phyloP scores from a whole-genome alignment of 2,329 filamentous ascomycete species.

The Exophiala dermatitidis region DNA sequence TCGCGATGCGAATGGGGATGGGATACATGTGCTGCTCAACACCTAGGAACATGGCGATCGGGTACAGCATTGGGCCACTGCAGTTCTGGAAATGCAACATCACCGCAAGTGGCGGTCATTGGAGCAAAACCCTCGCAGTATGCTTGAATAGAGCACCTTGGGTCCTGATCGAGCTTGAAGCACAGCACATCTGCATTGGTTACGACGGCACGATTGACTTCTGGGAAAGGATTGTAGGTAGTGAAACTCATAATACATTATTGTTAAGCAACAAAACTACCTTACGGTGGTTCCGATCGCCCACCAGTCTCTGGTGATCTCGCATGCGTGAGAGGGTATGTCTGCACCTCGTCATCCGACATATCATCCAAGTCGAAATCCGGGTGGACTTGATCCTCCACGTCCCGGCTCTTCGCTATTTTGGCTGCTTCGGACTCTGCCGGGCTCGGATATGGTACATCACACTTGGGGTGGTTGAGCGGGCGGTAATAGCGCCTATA shows the following conservation, averaged over 20 bases:
- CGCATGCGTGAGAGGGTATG: conserved; percentile 17
- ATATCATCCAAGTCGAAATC: conserved; percentile 24
- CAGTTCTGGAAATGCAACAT: too few relatives aligned
- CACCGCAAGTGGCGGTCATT: too few relatives aligned
- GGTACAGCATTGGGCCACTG: too few relatives aligned
- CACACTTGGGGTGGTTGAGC: conserved; percentile 45
- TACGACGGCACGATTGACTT: too few relatives aligned
- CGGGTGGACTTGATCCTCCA: conserved; percentile 20
- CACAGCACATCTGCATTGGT: too few relatives aligned
- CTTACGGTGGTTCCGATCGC: conserved; percentile 9
- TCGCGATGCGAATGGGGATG: too few relatives aligned
- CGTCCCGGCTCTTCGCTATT: conserved; percentile 9
- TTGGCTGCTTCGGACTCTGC: conserved; percentile 14
- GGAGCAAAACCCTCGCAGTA: too few relatives aligned
- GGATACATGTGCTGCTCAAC: too few relatives aligned
- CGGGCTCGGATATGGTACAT: conserved; percentile 40
- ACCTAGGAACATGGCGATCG: too few relatives aligned
- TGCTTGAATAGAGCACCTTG: too few relatives aligned
- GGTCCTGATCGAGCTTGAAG: too few relatives aligned
- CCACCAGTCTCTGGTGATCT: not conserved
- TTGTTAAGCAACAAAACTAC: not conserved
- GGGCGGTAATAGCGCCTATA: conserved; percentile 56
- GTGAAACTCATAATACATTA: not conserved
- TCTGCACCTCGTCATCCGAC: conserved; percentile 17
- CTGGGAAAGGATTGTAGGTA: not conserved